A percentile compares a stretch with the other conserved stretches of the same genome.
phyloP scores from a whole-genome alignment of 306 rosid species.

The Trifolium fragiferum region DNA sequence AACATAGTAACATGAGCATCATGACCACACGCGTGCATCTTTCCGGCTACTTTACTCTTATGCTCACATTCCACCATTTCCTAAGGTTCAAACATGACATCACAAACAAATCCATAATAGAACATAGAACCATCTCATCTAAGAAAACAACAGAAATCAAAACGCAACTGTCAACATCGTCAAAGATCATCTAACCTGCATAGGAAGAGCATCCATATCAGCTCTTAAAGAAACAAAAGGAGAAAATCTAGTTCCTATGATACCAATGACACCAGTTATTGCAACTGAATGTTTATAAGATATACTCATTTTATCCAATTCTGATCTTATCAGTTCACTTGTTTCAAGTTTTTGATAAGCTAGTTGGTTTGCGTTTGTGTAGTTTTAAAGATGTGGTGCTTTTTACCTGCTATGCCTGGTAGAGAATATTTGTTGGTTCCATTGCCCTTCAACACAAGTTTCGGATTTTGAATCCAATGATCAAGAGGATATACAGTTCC shows the following conservation, averaged over 20 bases:
- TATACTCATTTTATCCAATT: constrained; percentile 68
- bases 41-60: constrained; percentile 81
- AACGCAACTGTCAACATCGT: not conserved
- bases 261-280: constrained; percentile 75
- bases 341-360: constrained; percentile 77
- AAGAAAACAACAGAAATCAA: not conserved
- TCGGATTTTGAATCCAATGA: too few species aligned
- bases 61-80: constrained; percentile 97
- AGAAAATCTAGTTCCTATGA: constrained; percentile 64
- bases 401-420: too few species aligned
- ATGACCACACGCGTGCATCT: constrained; percentile 98
- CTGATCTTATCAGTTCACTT: constrained; percentile 69
- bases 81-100: constrained; percentile 39
- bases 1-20: constrained; percentile 95
- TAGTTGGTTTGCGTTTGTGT: constrained; percentile 37
- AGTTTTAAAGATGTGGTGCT: too few species aligned
- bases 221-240: constrained; percentile 95
- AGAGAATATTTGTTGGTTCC: too few species aligned
- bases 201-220: constrained; percentile 93
- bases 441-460: too few species aligned
- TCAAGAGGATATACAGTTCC: too few species aligned
- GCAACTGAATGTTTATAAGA: constrained; percentile 72
- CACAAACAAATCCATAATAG: not conserved
- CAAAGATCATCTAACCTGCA: constrained; percentile 54
- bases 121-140: not conserved